These are phyloP conservation scores for Chlorella sp. DNA, from an alignment of 139 green algal genomes.

Conservation along the genomic window DNA sequence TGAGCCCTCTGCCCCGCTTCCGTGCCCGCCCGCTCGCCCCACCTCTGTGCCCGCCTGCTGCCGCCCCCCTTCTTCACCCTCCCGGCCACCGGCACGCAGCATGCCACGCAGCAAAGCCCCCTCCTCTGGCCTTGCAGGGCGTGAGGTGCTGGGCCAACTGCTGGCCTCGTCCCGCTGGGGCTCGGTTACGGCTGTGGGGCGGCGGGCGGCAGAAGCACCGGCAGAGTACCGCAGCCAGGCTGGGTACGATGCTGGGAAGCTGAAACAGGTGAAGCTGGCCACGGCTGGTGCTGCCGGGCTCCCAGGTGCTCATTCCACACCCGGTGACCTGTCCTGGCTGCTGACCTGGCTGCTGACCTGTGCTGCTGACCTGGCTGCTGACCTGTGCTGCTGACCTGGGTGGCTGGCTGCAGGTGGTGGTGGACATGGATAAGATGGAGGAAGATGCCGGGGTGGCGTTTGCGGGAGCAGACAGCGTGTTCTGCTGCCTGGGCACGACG, in stretches of 20 bases:
- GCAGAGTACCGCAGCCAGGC: conserved; percentile 5
- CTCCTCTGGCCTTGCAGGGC: conserved; percentile 8
- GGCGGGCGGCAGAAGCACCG: conserved; percentile 3
- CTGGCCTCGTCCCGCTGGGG: conserved; percentile 40
- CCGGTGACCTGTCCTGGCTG: too few relatives aligned
- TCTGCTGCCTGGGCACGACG: conserved; percentile 72
- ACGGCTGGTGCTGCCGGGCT: too few relatives aligned
- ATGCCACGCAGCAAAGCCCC: not conserved
- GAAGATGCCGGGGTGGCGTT: conserved; percentile 42
- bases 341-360: too few relatives aligned
- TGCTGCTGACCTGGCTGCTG: not conserved
- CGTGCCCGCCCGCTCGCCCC: not conserved
- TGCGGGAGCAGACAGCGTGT: conserved; percentile 50
- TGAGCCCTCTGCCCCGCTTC: not conserved
- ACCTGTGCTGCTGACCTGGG: too few relatives aligned
- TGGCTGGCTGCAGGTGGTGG: conserved; percentile 18
- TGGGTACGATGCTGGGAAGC: conserved; percentile 22
- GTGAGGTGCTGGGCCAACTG: conserved; percentile 55
- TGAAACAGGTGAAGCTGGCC: conserved; percentile 12
- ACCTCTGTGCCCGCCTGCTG: not conserved
- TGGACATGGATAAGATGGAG: conserved; percentile 59
- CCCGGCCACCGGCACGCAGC: too few relatives aligned
- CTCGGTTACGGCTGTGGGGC: conserved; percentile 49
- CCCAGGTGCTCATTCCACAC: too few relatives aligned
- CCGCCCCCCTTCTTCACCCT: too few relatives aligned